These are phyloP conservation scores for Apiospora marii DNA, from an alignment of 2,329 filamentous ascomycete genomes.

Conservation along the genomic window DNA sequence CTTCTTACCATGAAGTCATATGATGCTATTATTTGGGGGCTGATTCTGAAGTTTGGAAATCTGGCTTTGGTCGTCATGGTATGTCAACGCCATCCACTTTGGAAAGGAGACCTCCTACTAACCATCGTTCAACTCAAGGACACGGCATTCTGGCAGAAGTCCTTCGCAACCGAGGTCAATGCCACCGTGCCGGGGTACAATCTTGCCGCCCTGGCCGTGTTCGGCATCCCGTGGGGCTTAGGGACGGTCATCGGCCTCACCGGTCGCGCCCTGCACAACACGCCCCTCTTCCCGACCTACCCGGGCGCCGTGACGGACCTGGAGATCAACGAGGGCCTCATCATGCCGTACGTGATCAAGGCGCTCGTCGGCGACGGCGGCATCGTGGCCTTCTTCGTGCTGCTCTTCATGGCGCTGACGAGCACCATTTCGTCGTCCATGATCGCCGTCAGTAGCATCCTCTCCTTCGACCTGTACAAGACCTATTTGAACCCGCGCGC, in stretches of 20 bases:
- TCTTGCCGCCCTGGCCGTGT: slow-evolving; percentile 52
- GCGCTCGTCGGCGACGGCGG: slow-evolving; percentile 52
- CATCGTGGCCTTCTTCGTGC: slow-evolving; percentile 52
- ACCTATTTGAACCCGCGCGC: slow-evolving; percentile 57
- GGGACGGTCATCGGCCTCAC: slow-evolving; percentile 56
- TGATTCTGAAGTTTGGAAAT: slow-evolving; percentile 58
- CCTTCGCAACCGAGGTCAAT: slow-evolving; percentile 55
- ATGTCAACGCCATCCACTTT: slow-evolving; percentile 33
- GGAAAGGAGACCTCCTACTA: background rate
- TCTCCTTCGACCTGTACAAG: slow-evolving; percentile 58
- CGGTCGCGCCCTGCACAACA: slow-evolving; percentile 53
- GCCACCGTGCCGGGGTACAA: slow-evolving; percentile 57
- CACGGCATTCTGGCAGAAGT: slow-evolving; percentile 62
- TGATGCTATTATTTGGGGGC: slow-evolving; percentile 50
- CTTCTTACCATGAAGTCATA: slow-evolving; percentile 57
- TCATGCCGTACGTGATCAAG: slow-evolving; percentile 55
- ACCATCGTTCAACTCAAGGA: slow-evolving; percentile 32
- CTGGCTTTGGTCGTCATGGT: slow-evolving; percentile 57
- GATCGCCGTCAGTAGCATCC: slow-evolving; percentile 59
- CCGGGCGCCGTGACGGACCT: slow-evolving; percentile 48
- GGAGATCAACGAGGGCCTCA: slow-evolving; percentile 52
- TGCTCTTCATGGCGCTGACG: slow-evolving; percentile 61
- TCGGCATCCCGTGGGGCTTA: slow-evolving; percentile 55
- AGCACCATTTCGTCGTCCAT: slow-evolving; percentile 57
- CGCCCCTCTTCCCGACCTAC: slow-evolving; percentile 53